Base-by-base conservation (phyloP, 164 flowering plant genomes). In the Chimonanthus salicifolius region DNA sequence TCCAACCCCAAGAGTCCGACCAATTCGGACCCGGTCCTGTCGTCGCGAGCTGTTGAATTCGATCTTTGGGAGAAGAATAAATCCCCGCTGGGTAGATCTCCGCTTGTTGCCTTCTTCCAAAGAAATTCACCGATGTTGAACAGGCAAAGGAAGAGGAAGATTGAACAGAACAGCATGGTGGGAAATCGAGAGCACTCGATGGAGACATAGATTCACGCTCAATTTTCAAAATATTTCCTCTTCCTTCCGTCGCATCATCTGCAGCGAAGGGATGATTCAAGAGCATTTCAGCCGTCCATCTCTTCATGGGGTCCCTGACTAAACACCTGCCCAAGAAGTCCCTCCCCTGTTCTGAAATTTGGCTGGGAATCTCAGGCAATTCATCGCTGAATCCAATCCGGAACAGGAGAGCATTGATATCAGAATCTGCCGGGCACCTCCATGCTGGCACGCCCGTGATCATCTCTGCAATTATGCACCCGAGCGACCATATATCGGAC, bases 401-500 rank as follows among this genome's bases (percentile, higher is more conserved):
- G 33, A 33, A 33, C 33, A 33, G 33, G 33, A 33, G 33, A 33
- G 33, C 33, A 33, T 33, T 33, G 33, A 33, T 33, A 33, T 33
- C 33, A 33, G 33, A 33, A 33, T 33, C 1, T 33, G 33, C 33
- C 1, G 33, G 33, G 33, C 33, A 33, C 33, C 33, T 33, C 33
- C 33, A 33, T 33, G 33, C 33, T 33, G 33, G 0, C 33, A 33
- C 33, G 33, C 33, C 33, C 33, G 33, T 33, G 1, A 33, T 33
- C 33, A 33, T 33, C 33, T 33, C 33, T 33, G 33, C 33, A 33
- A 1, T 87, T 16, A 77, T 74, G 68, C 92, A 87, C n/a, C 92
- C 92, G 7, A 89, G 78, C 2, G 91, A 83, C 92, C 95, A 89
- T 0, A 90, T 64, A 58, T 90, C 95, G 7, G 84, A 64, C 50